Evolutionary conservation across 768 basidiomycete genomes (phyloP), one percentile per base, ranked within the genome.

Genomic region (Kwoniella dendrophila): DNA sequence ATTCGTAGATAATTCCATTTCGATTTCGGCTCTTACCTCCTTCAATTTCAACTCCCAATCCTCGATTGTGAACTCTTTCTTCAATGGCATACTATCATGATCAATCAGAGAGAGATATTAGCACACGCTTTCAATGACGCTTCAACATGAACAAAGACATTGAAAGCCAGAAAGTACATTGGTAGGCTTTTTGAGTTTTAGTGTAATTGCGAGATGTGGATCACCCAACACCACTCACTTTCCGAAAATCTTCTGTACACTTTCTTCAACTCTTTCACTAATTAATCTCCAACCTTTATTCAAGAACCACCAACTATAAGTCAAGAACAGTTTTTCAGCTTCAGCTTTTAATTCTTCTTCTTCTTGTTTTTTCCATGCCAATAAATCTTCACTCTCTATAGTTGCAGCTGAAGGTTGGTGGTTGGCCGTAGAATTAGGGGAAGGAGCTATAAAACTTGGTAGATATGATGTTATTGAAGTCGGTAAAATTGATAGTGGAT

Each of bases 261-360:
- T 88, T 33, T 83, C 80, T 67, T 87, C 80, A 0, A 93, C 89
- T 38, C 90, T 81, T 66, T 86, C 86, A 0, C 85, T 86, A 0
- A 97, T 83, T 60, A 88, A 87, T 68, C 88, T 89, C 92, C 93
- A 95, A 0, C 94, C 92, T 3, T 92, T 88, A 73, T 96, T 87
- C 57, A 95, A 71, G 10, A 95, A 82, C 92, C 92, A 95, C 92
- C 92, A 97, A 38, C 87, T 90, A 69, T 94, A 84, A 0, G 89
- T 91, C 51, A 96, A 81, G 73, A 86, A 97, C 72, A 87, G 85
- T 62, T 85, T 82, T 77, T 94, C 92, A 4, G 86, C 85, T 56
- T 88, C 88, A 34, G 87, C 64, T 26, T 43, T 54, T 4, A 59
- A 34, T 3, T 41, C 33, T 77, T 81, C 69, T 57, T 57, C 54